Percentiles rank a stretch among this genome's conserved stretches.
Conservation (phyloP, 805 yeast genomes). For the Wickerhamiella allomyrinae region DNA sequence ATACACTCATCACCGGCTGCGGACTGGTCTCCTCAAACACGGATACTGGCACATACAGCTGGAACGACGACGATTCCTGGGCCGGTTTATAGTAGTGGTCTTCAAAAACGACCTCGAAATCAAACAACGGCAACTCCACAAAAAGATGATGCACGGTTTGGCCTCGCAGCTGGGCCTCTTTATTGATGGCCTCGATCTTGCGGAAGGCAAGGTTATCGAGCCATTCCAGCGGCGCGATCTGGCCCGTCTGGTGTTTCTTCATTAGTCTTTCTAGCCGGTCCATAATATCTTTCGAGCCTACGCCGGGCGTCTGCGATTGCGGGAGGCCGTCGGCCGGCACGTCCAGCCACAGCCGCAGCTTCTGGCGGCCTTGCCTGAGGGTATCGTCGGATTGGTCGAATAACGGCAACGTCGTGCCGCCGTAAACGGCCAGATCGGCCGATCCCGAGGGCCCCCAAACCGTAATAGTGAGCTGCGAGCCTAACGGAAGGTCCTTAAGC, state of each 20-base stretch:
- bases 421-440: conserved; percentile 36
- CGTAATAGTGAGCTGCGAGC: conserved; percentile 43
- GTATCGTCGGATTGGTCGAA: conserved; percentile 45
- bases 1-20: conserved; percentile 27
- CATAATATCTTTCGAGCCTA: conserved; percentile 24
- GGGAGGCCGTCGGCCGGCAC: conserved; percentile 23
- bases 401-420: conserved; percentile 42
- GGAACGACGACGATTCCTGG: conserved; percentile 13
- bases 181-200: conserved; percentile 32
- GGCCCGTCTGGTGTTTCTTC: conserved; percentile 55
- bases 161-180: conserved; percentile 7
- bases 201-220: conserved; percentile 53
- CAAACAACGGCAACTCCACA: conserved; percentile 51
- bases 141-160: conserved; percentile 27
- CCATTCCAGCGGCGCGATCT: conserved; percentile 51
- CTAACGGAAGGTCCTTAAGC: conserved; percentile 54
- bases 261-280: conserved; percentile 39
- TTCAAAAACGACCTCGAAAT: conserved; percentile 55
- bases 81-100: conserved; percentile 33
- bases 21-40: conserved; percentile 15
- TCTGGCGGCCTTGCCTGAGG: conserved; percentile 59
- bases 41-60: conserved; percentile 16
- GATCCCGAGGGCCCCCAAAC: conserved; percentile 55
- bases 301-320: conserved; percentile 19
- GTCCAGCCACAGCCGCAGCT: conserved; percentile 33